phyloP scores from a whole-genome alignment of 2,329 filamentous ascomycete genomes.

The Aotearoamyces nothofagi region DNA sequence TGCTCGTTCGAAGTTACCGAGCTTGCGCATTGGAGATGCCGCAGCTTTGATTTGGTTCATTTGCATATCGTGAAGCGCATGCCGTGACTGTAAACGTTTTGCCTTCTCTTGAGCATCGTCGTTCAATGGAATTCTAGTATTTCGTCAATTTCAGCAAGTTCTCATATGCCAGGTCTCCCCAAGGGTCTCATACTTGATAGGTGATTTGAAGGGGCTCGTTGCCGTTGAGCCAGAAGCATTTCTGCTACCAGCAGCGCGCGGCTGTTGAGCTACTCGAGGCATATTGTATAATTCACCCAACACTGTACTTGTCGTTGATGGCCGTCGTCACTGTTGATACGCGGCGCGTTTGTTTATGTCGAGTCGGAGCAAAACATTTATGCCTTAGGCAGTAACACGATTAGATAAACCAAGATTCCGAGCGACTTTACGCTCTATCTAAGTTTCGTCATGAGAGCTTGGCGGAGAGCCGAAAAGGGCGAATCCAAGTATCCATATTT shows the following conservation, averaged over 20 bases:
- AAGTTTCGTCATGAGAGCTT: too few species aligned
- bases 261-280: slow-evolving; percentile 37
- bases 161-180: background rate
- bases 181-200: slow-evolving; percentile 18
- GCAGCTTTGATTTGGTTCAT: slow-evolving; percentile 84
- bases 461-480: too few species aligned
- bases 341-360: too few species aligned
- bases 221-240: slow-evolving; percentile 22
- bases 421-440: too few species aligned
- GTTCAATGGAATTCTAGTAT: slow-evolving; percentile 73
- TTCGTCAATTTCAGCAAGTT: slow-evolving; percentile 3
- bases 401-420: too few species aligned
- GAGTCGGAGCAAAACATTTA: too few species aligned
- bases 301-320: too few species aligned
- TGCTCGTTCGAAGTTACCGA: slow-evolving; percentile 39
- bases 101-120: slow-evolving; percentile 91
- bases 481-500: too few species aligned
- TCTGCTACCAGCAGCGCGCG: slow-evolving; percentile 23
- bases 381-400: too few species aligned
- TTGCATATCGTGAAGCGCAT: slow-evolving; percentile 77
- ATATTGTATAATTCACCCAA: too few species aligned
- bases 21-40: slow-evolving; percentile 55
- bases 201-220: slow-evolving; percentile 19
- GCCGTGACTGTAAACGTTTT: slow-evolving; percentile 70
- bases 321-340: too few species aligned